phyloP scores from a whole-genome alignment of 2,329 filamentous ascomycete species.

The Paraconiothyrium brasiliense region DNA sequence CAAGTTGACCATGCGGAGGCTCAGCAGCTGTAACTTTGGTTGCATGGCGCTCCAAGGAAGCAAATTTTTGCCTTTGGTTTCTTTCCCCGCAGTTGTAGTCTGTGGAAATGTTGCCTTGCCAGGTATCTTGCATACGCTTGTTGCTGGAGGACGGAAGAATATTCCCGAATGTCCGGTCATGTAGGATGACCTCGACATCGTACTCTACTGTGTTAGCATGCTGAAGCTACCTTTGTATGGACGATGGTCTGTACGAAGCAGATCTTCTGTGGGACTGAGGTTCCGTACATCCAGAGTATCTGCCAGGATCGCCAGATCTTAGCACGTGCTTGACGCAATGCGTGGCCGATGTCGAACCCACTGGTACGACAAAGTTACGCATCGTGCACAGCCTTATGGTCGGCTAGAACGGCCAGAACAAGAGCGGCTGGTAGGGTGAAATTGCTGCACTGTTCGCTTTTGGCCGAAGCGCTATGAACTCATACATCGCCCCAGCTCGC shows the following conservation, averaged over 20 bases:
- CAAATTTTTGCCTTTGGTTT: not conserved
- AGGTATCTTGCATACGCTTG: not conserved
- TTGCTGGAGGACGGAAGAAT: not conserved
- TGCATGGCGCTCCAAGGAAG: not conserved
- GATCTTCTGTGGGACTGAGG: not conserved
- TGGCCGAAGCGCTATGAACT: not conserved
- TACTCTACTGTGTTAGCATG: not conserved
- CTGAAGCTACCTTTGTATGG: not conserved
- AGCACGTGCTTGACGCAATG: not conserved
- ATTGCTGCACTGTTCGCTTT: slow-evolving; percentile 2
- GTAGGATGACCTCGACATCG: not conserved
- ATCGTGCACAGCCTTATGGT: slow-evolving; percentile 1
- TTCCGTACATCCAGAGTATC: not conserved
- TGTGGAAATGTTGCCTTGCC: not conserved
- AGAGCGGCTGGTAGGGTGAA: not conserved
- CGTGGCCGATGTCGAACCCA: not conserved
- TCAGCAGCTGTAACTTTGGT: not conserved
- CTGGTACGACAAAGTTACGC: not conserved
- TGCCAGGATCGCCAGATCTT: not conserved
- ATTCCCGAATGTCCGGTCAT: not conserved
- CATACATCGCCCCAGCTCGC: not conserved
- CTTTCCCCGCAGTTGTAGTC: not conserved
- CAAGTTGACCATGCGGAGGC: not conserved
- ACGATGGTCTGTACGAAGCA: not conserved
- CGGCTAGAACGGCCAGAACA: slow-evolving; percentile 4